Conservation (phyloP, 176 grass and related monocot species). For the Avena eriantha region DNA sequence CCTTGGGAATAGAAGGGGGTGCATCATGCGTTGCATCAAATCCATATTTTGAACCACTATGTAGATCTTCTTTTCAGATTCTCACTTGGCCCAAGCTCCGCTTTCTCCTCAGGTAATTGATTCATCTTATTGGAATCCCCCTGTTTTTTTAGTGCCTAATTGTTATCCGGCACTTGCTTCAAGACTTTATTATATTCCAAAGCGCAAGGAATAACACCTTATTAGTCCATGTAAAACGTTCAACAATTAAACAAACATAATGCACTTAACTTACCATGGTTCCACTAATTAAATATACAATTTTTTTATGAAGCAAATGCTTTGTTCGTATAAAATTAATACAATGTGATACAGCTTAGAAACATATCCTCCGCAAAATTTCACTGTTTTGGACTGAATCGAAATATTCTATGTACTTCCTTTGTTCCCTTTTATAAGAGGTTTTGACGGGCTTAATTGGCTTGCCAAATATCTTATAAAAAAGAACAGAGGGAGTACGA, state of each 20-base stretch:
- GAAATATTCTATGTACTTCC: not conserved
- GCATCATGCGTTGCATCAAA: slow-evolving; percentile 51
- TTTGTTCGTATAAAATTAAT: not conserved
- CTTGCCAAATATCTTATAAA: no score
- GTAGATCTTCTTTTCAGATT: slow-evolving; percentile 67
- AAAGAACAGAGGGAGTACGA: no score
- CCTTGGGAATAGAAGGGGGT: slow-evolving; percentile 26
- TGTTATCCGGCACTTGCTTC: slow-evolving; percentile 15
- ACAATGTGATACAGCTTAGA: not conserved
- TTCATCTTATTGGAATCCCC: slow-evolving; percentile 41
- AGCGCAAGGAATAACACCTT: not conserved
- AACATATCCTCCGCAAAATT: not conserved
- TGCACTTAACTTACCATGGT: not conserved
- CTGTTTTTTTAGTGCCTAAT: slow-evolving; percentile 28
- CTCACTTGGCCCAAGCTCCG: slow-evolving; percentile 45
- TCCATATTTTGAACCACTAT: slow-evolving; percentile 67
- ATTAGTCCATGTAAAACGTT: not conserved
- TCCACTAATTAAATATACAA: not conserved
- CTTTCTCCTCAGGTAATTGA: slow-evolving; percentile 42
- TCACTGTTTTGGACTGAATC: not conserved
- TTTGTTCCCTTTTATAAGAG: no score
- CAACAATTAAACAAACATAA: not conserved
- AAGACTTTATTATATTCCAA: not conserved
- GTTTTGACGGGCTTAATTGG: no score
- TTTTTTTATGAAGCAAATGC: not conserved